These are phyloP conservation scores for Schizosaccharomyces lindneri DNA, from an alignment of 805 yeast genomes.

Conservation along the genomic window DNA sequence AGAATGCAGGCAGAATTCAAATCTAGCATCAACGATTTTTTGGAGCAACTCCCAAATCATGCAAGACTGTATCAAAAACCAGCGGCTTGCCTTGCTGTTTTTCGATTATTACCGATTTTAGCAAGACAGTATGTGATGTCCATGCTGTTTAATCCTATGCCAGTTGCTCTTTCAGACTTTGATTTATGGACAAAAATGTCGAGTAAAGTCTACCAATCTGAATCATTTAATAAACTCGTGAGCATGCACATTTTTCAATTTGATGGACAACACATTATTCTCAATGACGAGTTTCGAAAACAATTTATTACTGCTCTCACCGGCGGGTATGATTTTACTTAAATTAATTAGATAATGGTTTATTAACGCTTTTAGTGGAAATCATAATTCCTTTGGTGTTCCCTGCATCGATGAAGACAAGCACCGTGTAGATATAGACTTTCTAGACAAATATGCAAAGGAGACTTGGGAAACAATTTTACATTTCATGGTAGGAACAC, in stretches of 20 bases:
- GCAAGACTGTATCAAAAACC: conserved; percentile 54
- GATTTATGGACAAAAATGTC: conserved; percentile 49
- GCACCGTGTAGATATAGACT: conserved; percentile 32
- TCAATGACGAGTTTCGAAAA: conserved; percentile 50
- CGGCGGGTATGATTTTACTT: conserved; percentile 25
- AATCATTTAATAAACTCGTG: conserved; percentile 53
- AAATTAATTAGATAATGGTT: not conserved
- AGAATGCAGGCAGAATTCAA: not conserved
- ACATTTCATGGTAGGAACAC: conserved; percentile 94
- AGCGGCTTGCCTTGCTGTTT: conserved; percentile 86
- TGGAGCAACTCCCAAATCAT: conserved; percentile 76
- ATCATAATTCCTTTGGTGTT: conserved; percentile 52
- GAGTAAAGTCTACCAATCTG: conserved; percentile 31
- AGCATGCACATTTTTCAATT: conserved; percentile 54
- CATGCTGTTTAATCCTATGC: conserved; percentile 57
- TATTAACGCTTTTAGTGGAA: conserved; percentile 11
- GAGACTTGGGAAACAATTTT: conserved; percentile 83
- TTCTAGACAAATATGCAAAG: conserved; percentile 57
- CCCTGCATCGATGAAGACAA: conserved; percentile 32
- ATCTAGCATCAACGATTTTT: conserved; percentile 28
- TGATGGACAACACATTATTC: conserved; percentile 21
- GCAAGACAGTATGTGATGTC: conserved; percentile 78
- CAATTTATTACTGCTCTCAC: conserved; percentile 66
- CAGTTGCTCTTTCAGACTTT: conserved; percentile 38
- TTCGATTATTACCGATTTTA: conserved; percentile 61